Evolutionary conservation across 441 rosid genomes (phyloP), one percentile per base, ranked within the genome.

Genomic region (Corymbia calophylla): DNA sequence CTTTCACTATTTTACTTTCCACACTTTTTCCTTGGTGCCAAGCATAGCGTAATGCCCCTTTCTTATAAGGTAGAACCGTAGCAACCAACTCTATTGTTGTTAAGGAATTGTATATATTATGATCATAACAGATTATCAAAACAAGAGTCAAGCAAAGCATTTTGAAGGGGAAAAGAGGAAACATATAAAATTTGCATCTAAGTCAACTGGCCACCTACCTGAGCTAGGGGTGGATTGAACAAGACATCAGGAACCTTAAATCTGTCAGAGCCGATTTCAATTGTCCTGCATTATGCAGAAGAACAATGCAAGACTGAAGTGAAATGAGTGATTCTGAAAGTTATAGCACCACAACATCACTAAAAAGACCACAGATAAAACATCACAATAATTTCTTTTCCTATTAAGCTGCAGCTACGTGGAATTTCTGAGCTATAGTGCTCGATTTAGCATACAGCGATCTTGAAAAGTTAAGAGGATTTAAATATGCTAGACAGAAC

Each of bases 221-320:
- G 99, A 91, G 93, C 95, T 91, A 98, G 92, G 85, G 97, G 89
- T 73, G 99, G 99, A 92, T 97, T 97, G 94, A 98, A 97, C 93
- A 98, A 92, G 92, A 97, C 92, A 95, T 98, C 99, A 89, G 99
- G 99, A 92, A 94, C 95, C 95, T 98, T 97, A 93, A 98, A 98
- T 95, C 95, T 97, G 93, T 97, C 99, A 90, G 99, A 93, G 87
- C 99, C 99, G 92, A 98, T 97, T 94, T 98, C 99, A 86, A 98
- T 98, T 85, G 96, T 96, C 95, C 99, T 98, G 94, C 89, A 91
- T 92, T 68, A 53, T 44, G 89, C 80, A 77, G 87, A 88, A 60
- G 56, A 39, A 48, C 25, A 64, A 84, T 64, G 84, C 53, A 77
- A 77, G 51, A 44, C 51, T 77, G n/a, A 77, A 77, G 84, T 77